These are phyloP conservation scores for Pyrenophora tritici-repentis DNA, from an alignment of 2,329 filamentous ascomycete genomes.

Conservation along the genomic window DNA sequence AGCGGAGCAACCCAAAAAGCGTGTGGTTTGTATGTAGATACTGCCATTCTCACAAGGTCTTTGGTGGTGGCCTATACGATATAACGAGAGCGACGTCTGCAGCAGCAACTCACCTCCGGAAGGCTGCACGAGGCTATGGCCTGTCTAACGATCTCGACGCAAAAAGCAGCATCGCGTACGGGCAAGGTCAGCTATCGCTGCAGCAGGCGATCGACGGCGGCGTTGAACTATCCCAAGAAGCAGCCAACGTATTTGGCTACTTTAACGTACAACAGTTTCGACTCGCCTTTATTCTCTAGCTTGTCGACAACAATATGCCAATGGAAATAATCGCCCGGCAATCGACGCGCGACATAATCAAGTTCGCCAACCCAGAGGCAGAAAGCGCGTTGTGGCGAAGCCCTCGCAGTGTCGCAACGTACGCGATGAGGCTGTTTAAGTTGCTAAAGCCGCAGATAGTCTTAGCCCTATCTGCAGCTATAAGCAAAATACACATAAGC, in stretches of 20 bases:
- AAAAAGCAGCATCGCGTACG: background rate
- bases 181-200: background rate
- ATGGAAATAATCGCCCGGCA: background rate
- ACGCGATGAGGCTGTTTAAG: slow-evolving; percentile 1
- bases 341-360: background rate
- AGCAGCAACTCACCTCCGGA: background rate
- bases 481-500: slow-evolving; percentile 8
- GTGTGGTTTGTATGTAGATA: slow-evolving; percentile 8
- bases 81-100: slow-evolving; percentile 4
- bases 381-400: background rate
- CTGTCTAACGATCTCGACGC: background rate
- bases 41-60: slow-evolving; percentile 4
- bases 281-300: background rate
- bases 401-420: background rate
- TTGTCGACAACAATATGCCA: background rate
- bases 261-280: background rate
- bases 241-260: background rate
- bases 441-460: background rate
- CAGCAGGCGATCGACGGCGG: background rate
- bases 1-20: background rate
- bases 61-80: slow-evolving; percentile 5
- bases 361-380: slow-evolving; percentile 9
- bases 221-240: background rate
- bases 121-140: background rate
- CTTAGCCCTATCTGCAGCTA: background rate